A percentile compares a stretch with the other conserved stretches of the same genome.
phyloP scores from a whole-genome alignment of 2,329 filamentous ascomycete species.

The Sclerotiophoma versabilis region DNA sequence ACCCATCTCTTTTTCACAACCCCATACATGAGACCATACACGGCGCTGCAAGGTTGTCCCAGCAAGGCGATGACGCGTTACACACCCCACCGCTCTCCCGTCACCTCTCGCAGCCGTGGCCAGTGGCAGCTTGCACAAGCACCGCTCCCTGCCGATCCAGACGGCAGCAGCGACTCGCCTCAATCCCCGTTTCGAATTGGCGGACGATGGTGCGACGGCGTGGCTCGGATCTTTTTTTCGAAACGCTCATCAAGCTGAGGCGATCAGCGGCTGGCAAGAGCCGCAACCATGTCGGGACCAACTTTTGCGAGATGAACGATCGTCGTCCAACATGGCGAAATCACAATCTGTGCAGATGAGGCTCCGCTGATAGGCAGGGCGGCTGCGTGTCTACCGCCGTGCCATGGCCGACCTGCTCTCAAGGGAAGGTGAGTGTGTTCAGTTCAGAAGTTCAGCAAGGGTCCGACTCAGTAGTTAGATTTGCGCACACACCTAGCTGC shows the following conservation, averaged over 20 bases:
- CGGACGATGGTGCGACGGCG: conserved; percentile 12
- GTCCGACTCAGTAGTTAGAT: conserved; percentile 4
- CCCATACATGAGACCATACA: conserved; percentile 7
- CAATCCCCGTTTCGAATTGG: conserved; percentile 7
- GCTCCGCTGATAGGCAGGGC: conserved; percentile 20
- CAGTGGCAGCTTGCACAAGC: conserved; percentile 4
- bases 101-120: neutral
- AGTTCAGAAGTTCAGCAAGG: conserved; percentile 12
- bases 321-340: neutral
- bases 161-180: neutral
- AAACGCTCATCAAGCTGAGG: conserved; percentile 14
- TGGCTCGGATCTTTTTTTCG: conserved; percentile 14
- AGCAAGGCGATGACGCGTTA: conserved; percentile 17
- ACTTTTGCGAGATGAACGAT: conserved; percentile 3
- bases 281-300: conserved; percentile 5
- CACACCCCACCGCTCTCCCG: conserved; percentile 4
- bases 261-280: conserved; percentile 11
- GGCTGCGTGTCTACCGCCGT: conserved; percentile 2
- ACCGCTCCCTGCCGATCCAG: conserved; percentile 11
- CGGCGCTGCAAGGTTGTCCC: conserved; percentile 14
- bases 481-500: neutral
- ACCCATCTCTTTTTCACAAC: conserved; percentile 4
- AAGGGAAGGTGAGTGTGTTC: conserved; percentile 17
- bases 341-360: conserved; percentile 4
- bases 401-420: neutral